Base-by-base conservation (phyloP, 805 yeast genomes). In the Ogataea minuta region DNA sequence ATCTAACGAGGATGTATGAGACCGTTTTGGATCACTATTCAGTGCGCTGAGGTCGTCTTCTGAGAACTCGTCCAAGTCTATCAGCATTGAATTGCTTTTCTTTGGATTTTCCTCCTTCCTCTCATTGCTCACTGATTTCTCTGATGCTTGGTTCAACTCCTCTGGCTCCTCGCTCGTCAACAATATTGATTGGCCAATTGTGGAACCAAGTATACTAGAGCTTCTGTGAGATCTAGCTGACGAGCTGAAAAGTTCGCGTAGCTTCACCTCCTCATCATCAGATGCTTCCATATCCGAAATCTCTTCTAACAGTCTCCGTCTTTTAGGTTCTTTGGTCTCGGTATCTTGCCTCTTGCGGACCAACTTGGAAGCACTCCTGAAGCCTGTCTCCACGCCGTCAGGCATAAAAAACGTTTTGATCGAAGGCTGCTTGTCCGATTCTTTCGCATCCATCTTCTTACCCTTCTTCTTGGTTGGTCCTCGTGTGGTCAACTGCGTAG, bases 321-420 rank as follows among this genome's bases (percentile, higher is more conserved):
- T 46, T 14, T 42, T 44, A 4, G 13, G 34, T 32, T 23, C 36
- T 16, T 53, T 56, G 4, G 50, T 38, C 5, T 51, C 43, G 21
- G 34, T 31, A 12, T 36, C 44, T 31, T 31, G 31, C 39, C 64
- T 66, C 23, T 60, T 58, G 9, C 42, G 25, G 0, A 80, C 71
- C 53, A 82, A 49, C 4, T 59, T 57, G 2, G 76, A 68, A 1
- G 79, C 87, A 15, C 64, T 62, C 25, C 66, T 65, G 48, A 84
- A 83, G 0, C 88, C 90, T 0, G 81, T 73, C 28, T 71, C 74
- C 4, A 77, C 90, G 51, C 77, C 70, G 47, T 80, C 84, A 0
- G 93, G 93, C 86, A 84, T 79, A 57, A 78, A 79, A 46, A 84
- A 84, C 31, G 61, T 64, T 56, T 81, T 57, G 41, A 43, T 43